Base-by-base conservation (phyloP, 208 protist species). In the Trypanosoma scelopori region DNA sequence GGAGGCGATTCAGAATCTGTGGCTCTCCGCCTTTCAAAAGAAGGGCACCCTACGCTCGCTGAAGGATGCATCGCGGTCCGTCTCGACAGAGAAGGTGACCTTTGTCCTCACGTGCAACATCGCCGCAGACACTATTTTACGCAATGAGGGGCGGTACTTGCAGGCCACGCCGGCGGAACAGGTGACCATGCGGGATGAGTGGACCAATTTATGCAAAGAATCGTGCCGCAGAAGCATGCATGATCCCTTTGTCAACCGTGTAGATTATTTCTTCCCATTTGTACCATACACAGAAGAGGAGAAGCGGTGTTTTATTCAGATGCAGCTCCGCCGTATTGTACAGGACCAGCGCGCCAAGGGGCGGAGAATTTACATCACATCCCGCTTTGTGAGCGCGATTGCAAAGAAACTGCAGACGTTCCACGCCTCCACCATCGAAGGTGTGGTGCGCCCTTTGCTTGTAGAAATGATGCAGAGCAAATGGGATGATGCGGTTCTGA, bases 91-190 rank as follows among this genome's bases (percentile, higher is more conserved):
- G 55, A 60, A 77, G 39, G 75, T 82, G 0, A 93, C 82, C 7
- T 95, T 95, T 67, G 81, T 95, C 28, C 69, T 95, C 30, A 93
- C 89, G 4, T 93, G 86, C 73, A 95, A 95, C 65, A 82, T 90
- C 55, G 60, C 57, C 20, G 76, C 72, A 11, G 76, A 87, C n/a
- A 39, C 64, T 43, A 93, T 95, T 35, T 57, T 74, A 18, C 51
- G 41, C 1, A 51, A 69, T 32, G 69, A 71, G 18, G 39, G 53
- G 5, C 49, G 63, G 20, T 93, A 93, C 69, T 62, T 91, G 22
- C 25, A 20, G 22, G 58, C 62, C 16, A 71, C 59, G 4, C 27
- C 66, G 9, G 68, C 74, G 42, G 72, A 86, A 51, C 87, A 79
- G 30, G 60, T 60, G 18, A 48, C 20, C 7, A 76, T 92, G 45